These are phyloP conservation scores for Neovahlkampfia damariscottae DNA, from an alignment of 78 protist species.

Conservation along the genomic window DNA sequence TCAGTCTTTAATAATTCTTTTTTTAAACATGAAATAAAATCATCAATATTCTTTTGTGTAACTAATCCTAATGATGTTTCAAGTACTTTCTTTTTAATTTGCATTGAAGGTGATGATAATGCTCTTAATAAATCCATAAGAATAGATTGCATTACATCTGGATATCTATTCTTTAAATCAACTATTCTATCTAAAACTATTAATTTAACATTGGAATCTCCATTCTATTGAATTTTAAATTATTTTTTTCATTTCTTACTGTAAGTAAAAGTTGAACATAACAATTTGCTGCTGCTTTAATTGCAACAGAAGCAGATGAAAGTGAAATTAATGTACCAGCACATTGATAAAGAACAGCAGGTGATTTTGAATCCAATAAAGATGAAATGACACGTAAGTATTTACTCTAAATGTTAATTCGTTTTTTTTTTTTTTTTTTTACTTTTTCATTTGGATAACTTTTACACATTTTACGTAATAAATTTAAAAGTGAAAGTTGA, in stretches of 20 bases:
- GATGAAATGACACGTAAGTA: constrained; percentile 65
- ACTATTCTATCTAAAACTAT: constrained; percentile 67
- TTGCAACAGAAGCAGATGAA: constrained; percentile 67
- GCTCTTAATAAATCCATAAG: constrained; percentile 87
- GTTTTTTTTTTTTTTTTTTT: too few relatives aligned
- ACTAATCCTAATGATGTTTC: constrained; percentile 61
- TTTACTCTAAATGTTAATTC: constrained; percentile 19
- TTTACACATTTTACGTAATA: constrained; percentile 59
- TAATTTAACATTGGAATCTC: constrained; percentile 86
- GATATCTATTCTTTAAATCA: constrained; percentile 48
- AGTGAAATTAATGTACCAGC: constrained; percentile 36
- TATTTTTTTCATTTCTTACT: too few relatives aligned
- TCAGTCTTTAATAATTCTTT: constrained; percentile 68
- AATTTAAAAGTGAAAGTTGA: constrained; percentile 83
- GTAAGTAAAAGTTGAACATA: constrained; percentile 56
- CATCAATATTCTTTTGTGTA: constrained; percentile 59
- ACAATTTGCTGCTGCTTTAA: constrained; percentile 64
- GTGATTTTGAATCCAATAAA: constrained; percentile 55
- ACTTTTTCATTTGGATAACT: constrained; percentile 31
- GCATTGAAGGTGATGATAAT: constrained; percentile 67
- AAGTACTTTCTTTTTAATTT: constrained; percentile 67
- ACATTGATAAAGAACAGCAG: constrained; percentile 31
- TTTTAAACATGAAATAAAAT: constrained; percentile 61
- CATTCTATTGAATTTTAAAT: too few relatives aligned
- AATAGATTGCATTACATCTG: constrained; percentile 52